phyloP scores from a whole-genome alignment of 495 filamentous ascomycete species.

The Hypoxylon fuscum region DNA sequence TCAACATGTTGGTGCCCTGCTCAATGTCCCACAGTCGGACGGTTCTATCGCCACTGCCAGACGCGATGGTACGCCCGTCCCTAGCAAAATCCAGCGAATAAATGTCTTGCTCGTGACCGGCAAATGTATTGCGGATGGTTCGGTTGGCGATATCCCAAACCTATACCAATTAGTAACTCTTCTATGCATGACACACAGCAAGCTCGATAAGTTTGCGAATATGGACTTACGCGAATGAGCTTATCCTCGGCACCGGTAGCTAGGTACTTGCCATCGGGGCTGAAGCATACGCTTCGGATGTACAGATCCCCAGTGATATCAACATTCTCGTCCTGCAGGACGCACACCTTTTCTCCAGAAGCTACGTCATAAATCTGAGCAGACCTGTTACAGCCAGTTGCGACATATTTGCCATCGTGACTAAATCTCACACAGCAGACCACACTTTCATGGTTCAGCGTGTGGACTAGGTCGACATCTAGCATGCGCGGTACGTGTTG shows the following conservation, averaged over 20 bases:
- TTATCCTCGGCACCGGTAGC: slow-evolving; percentile 93
- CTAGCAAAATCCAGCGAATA: slow-evolving; percentile 92
- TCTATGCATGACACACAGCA: not conserved
- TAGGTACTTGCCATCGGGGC: slow-evolving; percentile 87
- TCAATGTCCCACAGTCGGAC: slow-evolving; percentile 91
- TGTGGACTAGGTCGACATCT: slow-evolving; percentile 89
- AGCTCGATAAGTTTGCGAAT: slow-evolving; percentile 7
- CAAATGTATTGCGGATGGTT: slow-evolving; percentile 82
- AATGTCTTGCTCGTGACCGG: slow-evolving; percentile 90
- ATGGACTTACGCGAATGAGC: slow-evolving; percentile 77
- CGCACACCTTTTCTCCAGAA: slow-evolving; percentile 79
- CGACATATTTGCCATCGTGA: slow-evolving; percentile 86
- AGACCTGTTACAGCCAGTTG: slow-evolving; percentile 88
- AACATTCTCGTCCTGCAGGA: slow-evolving; percentile 82
- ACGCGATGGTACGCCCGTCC: slow-evolving; percentile 87
- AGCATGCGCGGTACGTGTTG: slow-evolving; percentile 81
- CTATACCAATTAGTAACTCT: slow-evolving; percentile 52
- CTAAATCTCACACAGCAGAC: slow-evolving; percentile 94
- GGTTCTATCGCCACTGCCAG: slow-evolving; percentile 86
- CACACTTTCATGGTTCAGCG: slow-evolving; percentile 84
- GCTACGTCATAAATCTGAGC: slow-evolving; percentile 90
- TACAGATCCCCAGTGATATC: slow-evolving; percentile 88
- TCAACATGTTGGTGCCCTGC: slow-evolving; percentile 74
- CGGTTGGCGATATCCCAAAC: slow-evolving; percentile 86
- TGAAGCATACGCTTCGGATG: slow-evolving; percentile 92